These are phyloP conservation scores for Novymonas esmeraldas DNA, from an alignment of 208 protist species.

Conservation along the genomic window DNA sequence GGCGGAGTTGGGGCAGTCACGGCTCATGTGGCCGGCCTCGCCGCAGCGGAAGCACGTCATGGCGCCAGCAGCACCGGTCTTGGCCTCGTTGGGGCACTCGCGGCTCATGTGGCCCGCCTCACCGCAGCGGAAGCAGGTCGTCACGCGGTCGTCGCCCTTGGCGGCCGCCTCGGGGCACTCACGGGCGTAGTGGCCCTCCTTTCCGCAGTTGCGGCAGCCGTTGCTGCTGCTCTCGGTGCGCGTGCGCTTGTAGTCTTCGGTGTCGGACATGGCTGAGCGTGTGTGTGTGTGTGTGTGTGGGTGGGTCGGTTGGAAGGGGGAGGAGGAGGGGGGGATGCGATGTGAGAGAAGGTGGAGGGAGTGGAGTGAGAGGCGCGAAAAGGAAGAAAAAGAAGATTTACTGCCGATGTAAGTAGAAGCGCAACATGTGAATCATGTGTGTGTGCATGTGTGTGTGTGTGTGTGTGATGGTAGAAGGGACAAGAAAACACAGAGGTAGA, in stretches of 20 bases:
- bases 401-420: too few relatives aligned
- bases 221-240: constrained; percentile 35
- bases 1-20: constrained; percentile 85
- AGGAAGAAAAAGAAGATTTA: background rate
- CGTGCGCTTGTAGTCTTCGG: constrained; percentile 31
- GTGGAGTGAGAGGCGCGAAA: background rate
- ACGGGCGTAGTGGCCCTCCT: constrained; percentile 84
- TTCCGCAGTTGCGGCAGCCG: constrained; percentile 76
- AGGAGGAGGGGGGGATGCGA: background rate
- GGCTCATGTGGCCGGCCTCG: constrained; percentile 76
- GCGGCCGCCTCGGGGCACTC: constrained; percentile 73
- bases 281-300: background rate
- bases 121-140: constrained; percentile 71
- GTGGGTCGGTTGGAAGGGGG: background rate
- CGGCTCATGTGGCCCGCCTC: constrained; percentile 66
- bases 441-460: background rate
- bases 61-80: constrained; percentile 33
- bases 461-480: background rate
- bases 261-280: constrained; percentile 27
- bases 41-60: constrained; percentile 86
- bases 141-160: constrained; percentile 41
- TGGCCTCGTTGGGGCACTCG: constrained; percentile 63
- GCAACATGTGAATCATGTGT: background rate
- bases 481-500: too few relatives aligned
- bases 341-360: background rate